These are phyloP conservation scores for Yamadazyma triangularis DNA, from an alignment of 1,139 yeast genomes.

Conservation along the genomic window DNA sequence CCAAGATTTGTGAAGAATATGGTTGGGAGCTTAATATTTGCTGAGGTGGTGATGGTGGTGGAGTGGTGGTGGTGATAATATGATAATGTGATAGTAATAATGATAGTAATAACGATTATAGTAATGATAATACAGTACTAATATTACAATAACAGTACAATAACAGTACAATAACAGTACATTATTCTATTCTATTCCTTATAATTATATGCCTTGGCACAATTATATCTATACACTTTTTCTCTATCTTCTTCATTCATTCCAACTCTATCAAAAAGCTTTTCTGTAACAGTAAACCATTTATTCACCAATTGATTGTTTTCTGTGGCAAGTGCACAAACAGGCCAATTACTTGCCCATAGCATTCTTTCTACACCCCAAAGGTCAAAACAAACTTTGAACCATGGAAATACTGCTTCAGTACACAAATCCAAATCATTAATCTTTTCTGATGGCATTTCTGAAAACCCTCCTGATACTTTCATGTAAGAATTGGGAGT, in stretches of 20 bases:
- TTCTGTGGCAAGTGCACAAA: slow-evolving; percentile 21
- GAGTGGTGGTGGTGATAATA: no score
- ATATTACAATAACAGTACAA: no score
- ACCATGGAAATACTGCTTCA: slow-evolving; percentile 26
- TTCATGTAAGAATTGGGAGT: slow-evolving; percentile 29
- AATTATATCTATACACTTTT: slow-evolving; percentile 9
- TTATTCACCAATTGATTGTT: slow-evolving; percentile 6
- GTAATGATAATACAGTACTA: no score
- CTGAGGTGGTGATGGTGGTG: no score
- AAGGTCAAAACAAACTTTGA: slow-evolving; percentile 16
- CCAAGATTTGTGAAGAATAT: slow-evolving; percentile 20
- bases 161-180: no score
- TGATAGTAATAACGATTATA: no score
- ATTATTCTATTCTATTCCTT: no score
- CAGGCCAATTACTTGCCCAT: slow-evolving; percentile 47
- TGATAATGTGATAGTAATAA: no score
- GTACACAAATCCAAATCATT: slow-evolving; percentile 11
- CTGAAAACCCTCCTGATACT: slow-evolving; percentile 39
- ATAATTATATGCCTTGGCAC: slow-evolving; percentile 11
- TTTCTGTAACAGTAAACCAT: slow-evolving; percentile 15
- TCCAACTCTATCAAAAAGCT: slow-evolving; percentile 11
- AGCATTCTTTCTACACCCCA: slow-evolving; percentile 28
- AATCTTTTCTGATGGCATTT: slow-evolving; percentile 17
- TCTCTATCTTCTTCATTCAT: slow-evolving; percentile 7
- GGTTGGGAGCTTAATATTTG: slow-evolving; percentile 22